Evolutionary conservation across 75 land plant genomes (phyloP), one percentile per base, ranked within the genome.

Genomic region (Picea glauca): DNA sequence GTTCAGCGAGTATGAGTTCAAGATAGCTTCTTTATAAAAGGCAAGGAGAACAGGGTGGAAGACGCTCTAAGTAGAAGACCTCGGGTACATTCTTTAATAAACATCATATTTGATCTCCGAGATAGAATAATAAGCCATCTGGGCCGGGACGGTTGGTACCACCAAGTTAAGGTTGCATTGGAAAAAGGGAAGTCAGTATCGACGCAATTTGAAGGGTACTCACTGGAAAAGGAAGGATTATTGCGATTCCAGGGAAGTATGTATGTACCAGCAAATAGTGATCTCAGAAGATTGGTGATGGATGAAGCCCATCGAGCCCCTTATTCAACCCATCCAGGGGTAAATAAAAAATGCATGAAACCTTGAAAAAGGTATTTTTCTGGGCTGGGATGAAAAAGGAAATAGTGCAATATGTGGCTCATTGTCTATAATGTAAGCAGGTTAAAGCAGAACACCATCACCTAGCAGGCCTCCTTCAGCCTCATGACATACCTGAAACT

Each of bases 361-460:
- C 13, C 31, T 20, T 73, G 31, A 23, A 57, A 58, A 3, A 72
- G 17, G 3, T 18, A 0, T 84, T 33, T 73, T 80, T 61, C 64
- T 80, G 82, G 79, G 0, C 4, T 0, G 75, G 66, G 0, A 79
- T 82, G 67, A 80, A 82, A 32, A 26, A 50, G 23, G 75, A 83
- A 0, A 78, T 83, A 2, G 63, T 46, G 0, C 67, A 78, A 8
- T 84, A 57, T 60, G 74, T 82, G 0, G 4, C 57, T 14, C 54
- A 32, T 17, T 88, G 83, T 57, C 56, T 88, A 0, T 62, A 59
- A 11, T 88, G 81, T 67, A 77, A 84, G n/a, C 66, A 77, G 33
- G 65, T 87, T 5, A 84, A 88, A 57, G 80, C 57, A 14, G 81
- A 85, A 35, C 70, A 82, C n/a, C 26, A 76, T n/a, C 13, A 50